Conservation (phyloP, 257 asterid species). For the Nicotiana obtusifolia region DNA sequence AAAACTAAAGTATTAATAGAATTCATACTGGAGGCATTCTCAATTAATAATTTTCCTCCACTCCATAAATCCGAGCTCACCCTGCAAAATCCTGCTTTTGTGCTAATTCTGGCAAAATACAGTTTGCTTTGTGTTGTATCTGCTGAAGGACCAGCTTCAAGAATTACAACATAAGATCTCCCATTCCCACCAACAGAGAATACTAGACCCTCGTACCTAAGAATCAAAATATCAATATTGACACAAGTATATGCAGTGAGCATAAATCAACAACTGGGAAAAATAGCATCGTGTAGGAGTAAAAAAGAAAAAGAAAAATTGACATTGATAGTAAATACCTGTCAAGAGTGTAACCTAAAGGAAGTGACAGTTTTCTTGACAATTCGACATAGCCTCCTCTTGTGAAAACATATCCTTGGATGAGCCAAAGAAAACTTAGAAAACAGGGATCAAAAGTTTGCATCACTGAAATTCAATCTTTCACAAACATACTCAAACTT, state of each 20-base stretch:
- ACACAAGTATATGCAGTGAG: not conserved
- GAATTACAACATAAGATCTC: constrained; percentile 78
- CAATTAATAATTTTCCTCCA: not conserved
- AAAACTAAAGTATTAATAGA: not conserved
- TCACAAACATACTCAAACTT: not conserved
- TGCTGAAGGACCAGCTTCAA: constrained; percentile 84
- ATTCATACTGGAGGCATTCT: not conserved
- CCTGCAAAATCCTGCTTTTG: constrained; percentile 94
- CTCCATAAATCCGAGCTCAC: constrained; percentile 35
- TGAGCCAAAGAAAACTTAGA: not conserved
- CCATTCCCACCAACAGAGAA: constrained; percentile 98
- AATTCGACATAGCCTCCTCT: constrained; percentile 91
- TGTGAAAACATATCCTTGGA: constrained; percentile 76
- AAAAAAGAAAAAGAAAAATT: not conserved
- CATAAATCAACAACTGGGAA: not conserved
- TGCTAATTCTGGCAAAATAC: constrained; percentile 85
- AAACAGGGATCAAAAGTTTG: not conserved
- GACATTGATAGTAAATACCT: constrained; percentile 39
- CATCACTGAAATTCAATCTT: not conserved
- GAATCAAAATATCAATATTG: constrained; percentile 11
- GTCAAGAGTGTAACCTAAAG: constrained; percentile 88
- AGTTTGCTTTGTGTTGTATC: constrained; percentile 68
- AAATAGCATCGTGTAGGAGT: not conserved
- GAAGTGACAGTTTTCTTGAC: constrained; percentile 66
- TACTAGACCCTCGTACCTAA: constrained; percentile 87